Evolutionary conservation across 371 early-diverging fungal species (phyloP).

Genomic region (Polyrhizophydium stewartii): DNA sequence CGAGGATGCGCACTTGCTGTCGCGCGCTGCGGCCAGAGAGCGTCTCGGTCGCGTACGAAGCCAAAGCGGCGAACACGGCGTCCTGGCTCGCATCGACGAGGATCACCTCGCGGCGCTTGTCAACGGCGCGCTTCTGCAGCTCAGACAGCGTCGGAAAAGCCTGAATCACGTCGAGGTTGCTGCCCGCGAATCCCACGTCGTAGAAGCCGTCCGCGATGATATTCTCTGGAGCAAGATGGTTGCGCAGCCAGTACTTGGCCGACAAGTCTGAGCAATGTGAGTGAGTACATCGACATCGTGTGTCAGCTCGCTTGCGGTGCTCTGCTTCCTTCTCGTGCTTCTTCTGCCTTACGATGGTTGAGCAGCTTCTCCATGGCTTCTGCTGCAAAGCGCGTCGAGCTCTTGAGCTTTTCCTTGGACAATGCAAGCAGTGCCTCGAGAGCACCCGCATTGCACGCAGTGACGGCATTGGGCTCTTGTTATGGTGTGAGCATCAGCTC

Average conservation of each 20-base stretch:
- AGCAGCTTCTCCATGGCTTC: constrained; percentile 49
- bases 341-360: constrained; percentile 35
- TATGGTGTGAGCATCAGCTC: background rate
- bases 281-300: too few relatives aligned
- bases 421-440: constrained; percentile 35
- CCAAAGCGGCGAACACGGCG: constrained; percentile 15
- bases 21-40: constrained; percentile 11
- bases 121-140: constrained; percentile 23
- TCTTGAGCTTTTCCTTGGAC: constrained; percentile 24
- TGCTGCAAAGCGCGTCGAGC: constrained; percentile 35
- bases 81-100: constrained; percentile 34
- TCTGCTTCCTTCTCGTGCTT: too few relatives aligned
- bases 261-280: constrained; percentile 34
- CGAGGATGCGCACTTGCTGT: constrained; percentile 32
- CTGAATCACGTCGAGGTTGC: constrained; percentile 14
- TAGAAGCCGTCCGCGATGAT: constrained; percentile 41
- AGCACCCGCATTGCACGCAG: constrained; percentile 40
- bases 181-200: constrained; percentile 41
- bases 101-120: constrained; percentile 42
- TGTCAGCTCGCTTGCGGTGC: too few relatives aligned
- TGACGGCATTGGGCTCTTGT: constrained; percentile 36
- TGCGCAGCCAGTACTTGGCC: constrained; percentile 49
- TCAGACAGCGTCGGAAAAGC: constrained; percentile 29
- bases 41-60: constrained; percentile 3
- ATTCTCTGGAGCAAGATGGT: constrained; percentile 32